Base-by-base conservation (phyloP, 371 early-diverging fungal genomes). In the Circinella minor region DNA sequence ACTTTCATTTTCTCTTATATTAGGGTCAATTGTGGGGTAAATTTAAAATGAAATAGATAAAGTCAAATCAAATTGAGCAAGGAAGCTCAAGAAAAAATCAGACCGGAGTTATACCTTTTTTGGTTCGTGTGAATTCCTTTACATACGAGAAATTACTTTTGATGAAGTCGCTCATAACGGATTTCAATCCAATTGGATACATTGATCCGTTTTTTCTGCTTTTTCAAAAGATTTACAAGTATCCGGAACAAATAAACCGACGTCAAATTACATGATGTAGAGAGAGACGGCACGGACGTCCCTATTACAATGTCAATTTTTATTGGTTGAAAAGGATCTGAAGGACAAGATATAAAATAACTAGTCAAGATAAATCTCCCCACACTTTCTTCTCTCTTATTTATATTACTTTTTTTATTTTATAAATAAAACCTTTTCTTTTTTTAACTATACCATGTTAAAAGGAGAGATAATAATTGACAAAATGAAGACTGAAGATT, bases 101-200 rank as follows among this genome's bases (percentile, higher is more conserved):
- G 27, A 27, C 27, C 57, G 57, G 57, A 57, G 57, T 57, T 57
- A 7, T 57, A 5, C 57, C 20, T 10, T 34, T 5, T 34, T 27
- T 18, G 20, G 27, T 7, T 57, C 57, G 57, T 57, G 57, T 57
- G 57, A 57, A 57, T 14, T 10, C 36, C 3, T 57, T 57, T 57
- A 57, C 57, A 27, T 57, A 57, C n/a, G 34, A 18, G 57, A 57
- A 57, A 13, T 6, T 10, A 1, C 20, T 55, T 55, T 4, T 20
- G n/a, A n/a, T 10, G 3, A 55, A 55, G 1, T 55, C 20, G 15
- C 27, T 43, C 43, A 5, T 10, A n/a, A 18, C 57, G 57, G 57
- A 57, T 57, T 27, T 57, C 57, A 57, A 57, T 57, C 57, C 57
- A 57, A 57, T 57, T 57, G 57, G 57, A n/a, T 57, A 51, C 18